phyloP scores from a whole-genome alignment of 305 asterid species.

The Salvia sclarea region DNA sequence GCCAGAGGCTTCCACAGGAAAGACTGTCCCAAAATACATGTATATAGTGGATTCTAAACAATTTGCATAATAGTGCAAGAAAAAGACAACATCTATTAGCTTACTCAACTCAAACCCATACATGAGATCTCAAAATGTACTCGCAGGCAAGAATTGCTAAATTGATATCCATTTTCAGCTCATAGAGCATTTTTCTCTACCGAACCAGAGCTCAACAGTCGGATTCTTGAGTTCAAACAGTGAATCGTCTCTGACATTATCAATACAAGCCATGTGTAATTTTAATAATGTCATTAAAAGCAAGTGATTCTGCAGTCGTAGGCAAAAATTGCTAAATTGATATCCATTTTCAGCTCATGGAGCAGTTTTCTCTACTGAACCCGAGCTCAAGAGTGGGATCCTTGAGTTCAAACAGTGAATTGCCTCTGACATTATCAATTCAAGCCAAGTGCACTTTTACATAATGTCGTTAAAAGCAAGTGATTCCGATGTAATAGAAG shows the following conservation, averaged over 20 bases:
- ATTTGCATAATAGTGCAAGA: not conserved
- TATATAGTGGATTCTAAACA: slow-evolving; percentile 6
- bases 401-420: not conserved
- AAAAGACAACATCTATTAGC: not conserved
- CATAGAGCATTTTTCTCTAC: not conserved
- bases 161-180: slow-evolving; percentile 13
- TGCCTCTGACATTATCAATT: not conserved
- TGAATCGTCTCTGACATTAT: too few relatives aligned
- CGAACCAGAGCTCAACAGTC: not conserved
- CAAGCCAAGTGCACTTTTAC: not conserved
- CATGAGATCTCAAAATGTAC: not conserved
- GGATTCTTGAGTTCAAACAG: not conserved
- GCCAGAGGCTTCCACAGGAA: not conserved
- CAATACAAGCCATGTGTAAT: too few relatives aligned
- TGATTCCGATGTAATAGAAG: not conserved
- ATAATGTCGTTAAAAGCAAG: not conserved
- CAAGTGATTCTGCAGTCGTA: too few relatives aligned
- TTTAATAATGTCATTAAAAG: too few relatives aligned
- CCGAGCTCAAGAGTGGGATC: not conserved
- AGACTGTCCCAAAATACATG: not conserved
- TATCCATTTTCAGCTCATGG: slow-evolving; percentile 11
- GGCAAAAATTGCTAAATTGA: not conserved
- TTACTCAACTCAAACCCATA: not conserved
- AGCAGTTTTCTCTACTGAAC: not conserved
- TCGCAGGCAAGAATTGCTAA: not conserved